A percentile compares a stretch with the other conserved stretches of the same genome.
These are phyloP conservation scores for Dioscorea cayenensis DNA, from an alignment of 116 monocot species.

Conservation along the genomic window DNA sequence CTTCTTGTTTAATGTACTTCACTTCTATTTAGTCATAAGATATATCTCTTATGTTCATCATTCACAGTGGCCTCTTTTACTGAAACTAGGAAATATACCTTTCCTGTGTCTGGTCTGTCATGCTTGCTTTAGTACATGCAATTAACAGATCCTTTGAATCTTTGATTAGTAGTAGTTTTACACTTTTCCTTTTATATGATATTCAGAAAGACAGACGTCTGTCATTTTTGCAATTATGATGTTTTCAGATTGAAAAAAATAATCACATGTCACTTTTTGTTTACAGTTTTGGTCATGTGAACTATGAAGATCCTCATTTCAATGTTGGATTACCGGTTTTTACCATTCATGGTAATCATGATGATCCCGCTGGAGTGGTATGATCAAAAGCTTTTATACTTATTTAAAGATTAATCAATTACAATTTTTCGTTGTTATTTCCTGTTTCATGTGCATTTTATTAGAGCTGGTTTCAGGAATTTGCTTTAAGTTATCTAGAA, in stretches of 20 bases:
- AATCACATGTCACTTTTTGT: neutral
- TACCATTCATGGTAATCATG: constrained; percentile 99
- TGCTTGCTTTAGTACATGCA: no score
- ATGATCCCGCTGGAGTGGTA: constrained; percentile 99
- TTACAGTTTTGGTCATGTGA: constrained; percentile 96
- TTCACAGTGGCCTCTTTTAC: no score
- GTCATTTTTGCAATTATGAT: no score
- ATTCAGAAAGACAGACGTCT: no score
- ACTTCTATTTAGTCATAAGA: no score
- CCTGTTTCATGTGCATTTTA: neutral
- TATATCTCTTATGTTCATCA: no score
- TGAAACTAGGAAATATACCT: no score
- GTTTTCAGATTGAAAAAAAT: no score
- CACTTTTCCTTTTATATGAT: no score
- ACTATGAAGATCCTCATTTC: constrained; percentile 99
- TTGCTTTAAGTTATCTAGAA: neutral
- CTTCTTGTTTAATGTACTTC: constrained; percentile 1
- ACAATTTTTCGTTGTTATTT: neutral
- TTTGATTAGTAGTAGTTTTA: no score
- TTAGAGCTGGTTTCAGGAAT: neutral
- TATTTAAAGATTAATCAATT: neutral
- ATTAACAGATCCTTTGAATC: no score
- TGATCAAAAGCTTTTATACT: constrained; percentile 2
- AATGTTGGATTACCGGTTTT: constrained; percentile 99
- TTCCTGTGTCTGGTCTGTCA: no score